Base-by-base conservation (phyloP, 2,329 filamentous ascomycete genomes). In the Pseudogymnoascus sp. region DNA sequence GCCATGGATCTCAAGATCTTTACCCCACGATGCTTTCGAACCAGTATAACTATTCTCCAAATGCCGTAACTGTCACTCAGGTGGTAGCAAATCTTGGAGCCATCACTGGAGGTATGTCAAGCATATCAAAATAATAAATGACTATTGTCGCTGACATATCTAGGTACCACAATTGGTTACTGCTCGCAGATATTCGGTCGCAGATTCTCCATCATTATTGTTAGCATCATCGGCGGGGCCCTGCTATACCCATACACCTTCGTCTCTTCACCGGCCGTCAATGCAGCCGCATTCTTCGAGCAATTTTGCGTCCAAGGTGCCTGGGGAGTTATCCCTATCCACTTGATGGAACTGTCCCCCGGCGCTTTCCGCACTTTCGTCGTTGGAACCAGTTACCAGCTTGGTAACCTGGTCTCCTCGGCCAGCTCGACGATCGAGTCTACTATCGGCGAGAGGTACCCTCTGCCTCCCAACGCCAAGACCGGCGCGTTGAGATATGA, bases 171-270 rank as follows among this genome's bases (percentile, higher is more conserved):
- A 0, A 79, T 89, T 21, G 88, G 88, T 13, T 91, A 87, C 77
- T 79, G 78, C 65, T 88, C 84, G 19, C 87, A 56, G 29, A 85
- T 88, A 33, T 82, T 90, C 50, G 88, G 88, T 3, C 85, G 88
- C 3, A 82, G 88, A 1, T 79, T 90, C 70, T 85, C 82, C 67
- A 90, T 91, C 70, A 83, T 91, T 50, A 75, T 82, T 62, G 86
- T 87, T 71, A 84, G 81, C 68, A 68, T 85, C 46, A 65, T 83
- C 75, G 90, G 91, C 23, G 90, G 89, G 31, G 90, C 90, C 0
- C 77, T 96, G 1, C 79, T 96, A 1, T 95, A 96, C 73, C 91
- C 92, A 0, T 96, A 96, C 75, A 89, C 86, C 0, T 95, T 91
- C 69, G 80, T 86, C 10, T 77, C 77, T 1, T 80, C 77, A 68